These are phyloP conservation scores for Xerocomellus chrysenteron DNA, from an alignment of 768 basidiomycete genomes.

Conservation along the genomic window DNA sequence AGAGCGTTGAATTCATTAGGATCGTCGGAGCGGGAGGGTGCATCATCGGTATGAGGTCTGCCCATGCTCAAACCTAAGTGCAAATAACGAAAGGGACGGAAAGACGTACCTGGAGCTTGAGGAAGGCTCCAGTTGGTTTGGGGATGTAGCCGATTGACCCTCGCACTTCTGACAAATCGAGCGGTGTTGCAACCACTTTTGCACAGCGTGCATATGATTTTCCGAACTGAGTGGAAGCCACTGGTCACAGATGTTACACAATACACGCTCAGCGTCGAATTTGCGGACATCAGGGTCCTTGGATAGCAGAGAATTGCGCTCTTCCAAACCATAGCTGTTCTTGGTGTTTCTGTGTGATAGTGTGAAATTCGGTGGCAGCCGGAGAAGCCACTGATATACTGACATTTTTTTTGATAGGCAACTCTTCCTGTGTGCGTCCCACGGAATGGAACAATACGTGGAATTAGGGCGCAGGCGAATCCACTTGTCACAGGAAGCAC, in stretches of 20 bases:
- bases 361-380: conserved; percentile 7
- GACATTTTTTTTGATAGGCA: conserved; percentile 78
- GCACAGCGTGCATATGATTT: conserved; percentile 59
- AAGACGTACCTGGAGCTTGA: conserved; percentile 23
- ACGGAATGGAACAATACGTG: conserved; percentile 85
- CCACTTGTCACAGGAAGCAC: conserved; percentile 82
- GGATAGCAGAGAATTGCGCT: conserved; percentile 55
- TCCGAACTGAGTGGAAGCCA: conserved; percentile 65
- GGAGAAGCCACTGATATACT: conserved; percentile 23
- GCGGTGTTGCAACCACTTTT: conserved; percentile 66
- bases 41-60: conserved; percentile 17
- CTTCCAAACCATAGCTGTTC: conserved; percentile 58
- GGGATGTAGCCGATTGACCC: conserved; percentile 6
- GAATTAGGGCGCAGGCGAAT: conserved; percentile 83
- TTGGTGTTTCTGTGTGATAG: conserved; percentile 36
- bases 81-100: conserved; percentile 3
- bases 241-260: conserved; percentile 65
- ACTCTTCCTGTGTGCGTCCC: conserved; percentile 84
- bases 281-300: conserved; percentile 73
- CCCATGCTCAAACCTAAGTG: not conserved
- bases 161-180: conserved; percentile 47
- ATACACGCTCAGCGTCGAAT: conserved; percentile 68
- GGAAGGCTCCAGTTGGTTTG: conserved; percentile 20
- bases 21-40: conserved; percentile 32
- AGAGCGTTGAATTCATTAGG: conserved; percentile 19